A percentile compares a stretch with the other conserved stretches of the same genome.
phyloP scores from a whole-genome alignment of 2,329 filamentous ascomycete species.

The Claviceps spartinae region DNA sequence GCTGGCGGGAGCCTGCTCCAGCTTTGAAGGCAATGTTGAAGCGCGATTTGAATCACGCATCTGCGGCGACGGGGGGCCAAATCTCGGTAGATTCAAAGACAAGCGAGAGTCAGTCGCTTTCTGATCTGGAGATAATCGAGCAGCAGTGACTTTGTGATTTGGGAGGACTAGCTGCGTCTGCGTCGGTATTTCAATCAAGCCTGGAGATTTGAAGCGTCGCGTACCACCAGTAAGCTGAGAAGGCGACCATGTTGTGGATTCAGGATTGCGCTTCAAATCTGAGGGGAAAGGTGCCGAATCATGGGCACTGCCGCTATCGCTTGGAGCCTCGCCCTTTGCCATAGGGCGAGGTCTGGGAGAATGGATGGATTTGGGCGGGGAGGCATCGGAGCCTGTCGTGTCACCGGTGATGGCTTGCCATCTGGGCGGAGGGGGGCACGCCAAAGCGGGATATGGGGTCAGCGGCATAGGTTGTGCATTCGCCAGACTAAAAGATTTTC shows the following conservation, averaged over 20 bases:
- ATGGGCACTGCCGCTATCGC: constrained; percentile 29
- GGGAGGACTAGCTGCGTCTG: constrained; percentile 19
- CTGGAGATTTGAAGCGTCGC: constrained; percentile 28
- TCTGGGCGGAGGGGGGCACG: constrained; percentile 30
- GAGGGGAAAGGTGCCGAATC: constrained; percentile 42
- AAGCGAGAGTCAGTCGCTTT: constrained; percentile 41
- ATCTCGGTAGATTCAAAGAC: constrained; percentile 36
- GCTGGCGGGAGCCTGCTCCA: constrained; percentile 31
- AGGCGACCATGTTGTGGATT: constrained; percentile 29
- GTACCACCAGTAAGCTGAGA: constrained; percentile 25
- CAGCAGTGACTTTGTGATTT: constrained; percentile 37
- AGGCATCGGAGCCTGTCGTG: constrained; percentile 20
- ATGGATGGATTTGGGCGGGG: constrained; percentile 13
- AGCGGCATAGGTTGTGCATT: constrained; percentile 30
- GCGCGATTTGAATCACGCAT: constrained; percentile 19
- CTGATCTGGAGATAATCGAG: constrained; percentile 33
- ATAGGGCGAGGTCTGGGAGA: constrained; percentile 10
- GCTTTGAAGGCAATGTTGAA: constrained; percentile 38
- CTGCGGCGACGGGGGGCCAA: constrained; percentile 24
- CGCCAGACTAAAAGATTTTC: constrained; percentile 31
- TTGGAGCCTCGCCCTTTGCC: constrained; percentile 30
- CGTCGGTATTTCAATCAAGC: constrained; percentile 15
- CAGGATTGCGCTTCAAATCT: constrained; percentile 40
- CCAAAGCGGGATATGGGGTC: constrained; percentile 15
- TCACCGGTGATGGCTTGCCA: constrained; percentile 37